Percentiles rank a stretch among this genome's conserved stretches.
Conservation (phyloP, 2,329 filamentous ascomycete species). For the Aspergillus sp. region DNA sequence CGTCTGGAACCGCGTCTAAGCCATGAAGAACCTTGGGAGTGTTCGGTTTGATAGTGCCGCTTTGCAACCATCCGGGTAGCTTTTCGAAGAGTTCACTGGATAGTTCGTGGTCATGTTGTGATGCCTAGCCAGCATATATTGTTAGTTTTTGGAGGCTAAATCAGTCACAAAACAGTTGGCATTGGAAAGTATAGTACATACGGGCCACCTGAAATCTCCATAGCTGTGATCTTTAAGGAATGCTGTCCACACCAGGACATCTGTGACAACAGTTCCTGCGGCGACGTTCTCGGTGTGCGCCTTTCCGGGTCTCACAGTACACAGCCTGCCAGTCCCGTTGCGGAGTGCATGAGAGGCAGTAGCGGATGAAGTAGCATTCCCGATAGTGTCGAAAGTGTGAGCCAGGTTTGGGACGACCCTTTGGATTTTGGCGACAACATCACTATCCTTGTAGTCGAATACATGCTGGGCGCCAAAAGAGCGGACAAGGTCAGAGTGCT, state of each 20-base stretch:
- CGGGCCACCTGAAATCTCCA: constrained; percentile 37
- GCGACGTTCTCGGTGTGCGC: constrained; percentile 38
- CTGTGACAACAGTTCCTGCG: constrained; percentile 34
- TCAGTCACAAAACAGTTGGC: not conserved
- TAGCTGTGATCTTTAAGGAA: constrained; percentile 44
- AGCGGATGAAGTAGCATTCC: constrained; percentile 36
- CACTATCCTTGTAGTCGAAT: constrained; percentile 43
- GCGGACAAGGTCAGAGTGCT: constrained; percentile 32
- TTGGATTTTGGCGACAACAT: constrained; percentile 38
- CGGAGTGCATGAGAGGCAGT: constrained; percentile 32
- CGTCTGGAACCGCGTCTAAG: constrained; percentile 31
- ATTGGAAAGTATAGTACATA: constrained; percentile 20
- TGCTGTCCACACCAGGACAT: constrained; percentile 46
- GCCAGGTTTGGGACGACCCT: constrained; percentile 31
- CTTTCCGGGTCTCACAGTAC: constrained; percentile 45
- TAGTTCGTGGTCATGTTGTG: constrained; percentile 38
- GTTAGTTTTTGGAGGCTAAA: no score
- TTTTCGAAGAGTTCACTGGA: constrained; percentile 38
- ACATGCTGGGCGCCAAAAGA: constrained; percentile 34
- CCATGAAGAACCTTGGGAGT: constrained; percentile 29
- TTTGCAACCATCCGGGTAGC: constrained; percentile 34
- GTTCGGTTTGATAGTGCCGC: constrained; percentile 38
- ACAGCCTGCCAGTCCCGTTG: constrained; percentile 29
- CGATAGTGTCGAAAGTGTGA: constrained; percentile 47
- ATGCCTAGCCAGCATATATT: constrained; percentile 24